A percentile compares a stretch with the other conserved stretches of the same genome.
These are phyloP conservation scores for Aspergillus proliferans DNA, from an alignment of 2,329 filamentous ascomycete species.

Conservation along the genomic window DNA sequence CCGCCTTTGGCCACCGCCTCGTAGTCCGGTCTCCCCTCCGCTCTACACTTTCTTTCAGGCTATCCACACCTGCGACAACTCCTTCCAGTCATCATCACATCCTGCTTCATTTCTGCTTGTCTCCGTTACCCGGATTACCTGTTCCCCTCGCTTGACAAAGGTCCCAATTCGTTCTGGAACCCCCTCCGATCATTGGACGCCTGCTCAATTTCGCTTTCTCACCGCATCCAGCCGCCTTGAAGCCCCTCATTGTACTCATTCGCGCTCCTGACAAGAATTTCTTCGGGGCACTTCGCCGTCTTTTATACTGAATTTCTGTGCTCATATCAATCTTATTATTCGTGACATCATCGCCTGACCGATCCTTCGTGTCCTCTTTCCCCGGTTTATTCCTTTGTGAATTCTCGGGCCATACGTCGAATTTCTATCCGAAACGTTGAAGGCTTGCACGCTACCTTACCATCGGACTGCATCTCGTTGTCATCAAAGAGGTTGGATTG, in stretches of 20 bases:
- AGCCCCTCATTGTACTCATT: neutral
- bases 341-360: too few relatives aligned
- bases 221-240: neutral
- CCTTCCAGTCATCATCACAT: neutral
- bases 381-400: too few relatives aligned
- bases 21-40: neutral
- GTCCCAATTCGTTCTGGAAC: neutral
- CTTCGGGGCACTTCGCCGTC: neutral
- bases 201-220: neutral
- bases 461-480: too few relatives aligned
- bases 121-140: neutral
- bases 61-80: neutral
- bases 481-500: too few relatives aligned
- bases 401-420: too few relatives aligned
- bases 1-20: slow-evolving; percentile 1
- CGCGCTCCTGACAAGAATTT: neutral
- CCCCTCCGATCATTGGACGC: neutral
- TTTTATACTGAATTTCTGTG: too few relatives aligned
- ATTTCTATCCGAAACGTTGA: too few relatives aligned
- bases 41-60: neutral
- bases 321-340: too few relatives aligned
- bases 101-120: slow-evolving; percentile 1
- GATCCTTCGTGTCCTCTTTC: too few relatives aligned
- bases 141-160: neutral
- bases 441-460: too few relatives aligned